Base-by-base conservation (phyloP, 805 yeast species). In the Teunomyces stri region DNA sequence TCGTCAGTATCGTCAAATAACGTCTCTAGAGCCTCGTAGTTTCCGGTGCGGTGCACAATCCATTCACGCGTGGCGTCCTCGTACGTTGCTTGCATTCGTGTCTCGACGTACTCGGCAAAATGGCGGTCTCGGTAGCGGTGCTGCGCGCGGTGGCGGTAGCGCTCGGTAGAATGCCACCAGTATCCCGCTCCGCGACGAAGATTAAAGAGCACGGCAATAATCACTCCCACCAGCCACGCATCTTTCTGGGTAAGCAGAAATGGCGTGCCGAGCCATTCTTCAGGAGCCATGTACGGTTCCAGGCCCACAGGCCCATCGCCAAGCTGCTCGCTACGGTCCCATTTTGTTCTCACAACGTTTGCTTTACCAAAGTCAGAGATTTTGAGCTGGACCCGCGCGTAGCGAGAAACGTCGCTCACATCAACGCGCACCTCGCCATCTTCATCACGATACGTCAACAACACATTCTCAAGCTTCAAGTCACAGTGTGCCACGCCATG, bases 401-500 rank as follows among this genome's bases (percentile, higher is more conserved):
- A 21, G 25, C 25, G 7, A 21, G 25, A 21, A 21, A 6, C 7
- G 9, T 21, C 25, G 25, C 25, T n/a, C n/a, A n/a, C n/a, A 22
- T 22, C 25, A 6, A 22, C 6, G 2, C 25, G 25, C 25, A 6
- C 9, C 25, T 6, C 9, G 25, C 25, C 25, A 7, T 22, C 25
- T 6, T 22, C 25, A 7, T 22, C 25, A 7, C 25, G 9, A 45
- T 50, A 55, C 21, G 47, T 51, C 40, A 91, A 69, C 33, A 91
- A 63, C 22, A 91, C 72, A 64, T 91, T 91, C 60, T 91, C 97
- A 10, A 96, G 90, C 66, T 91, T 91, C 51, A 91, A 72, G 61
- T 91, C 97, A 60, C 96, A 87, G 65, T 91, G 97, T 0, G 97
- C 92, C 27, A 91, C 92, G 29, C 97, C 97, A 66, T 85, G 90